Base-by-base conservation (phyloP, 2,329 filamentous ascomycete genomes). In the Colletotrichum chrysophilum region DNA sequence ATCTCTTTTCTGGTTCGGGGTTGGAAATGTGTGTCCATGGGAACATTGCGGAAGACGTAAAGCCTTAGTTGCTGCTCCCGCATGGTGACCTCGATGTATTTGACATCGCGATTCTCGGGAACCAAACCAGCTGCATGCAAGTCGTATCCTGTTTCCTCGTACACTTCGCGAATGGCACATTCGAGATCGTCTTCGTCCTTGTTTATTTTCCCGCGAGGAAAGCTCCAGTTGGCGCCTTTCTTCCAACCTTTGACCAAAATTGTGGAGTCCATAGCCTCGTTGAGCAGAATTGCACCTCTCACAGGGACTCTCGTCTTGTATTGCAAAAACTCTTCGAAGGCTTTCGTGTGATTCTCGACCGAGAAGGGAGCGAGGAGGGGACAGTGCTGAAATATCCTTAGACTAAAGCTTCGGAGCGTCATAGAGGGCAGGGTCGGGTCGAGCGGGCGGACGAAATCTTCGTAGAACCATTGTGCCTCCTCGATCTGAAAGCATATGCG, bases 391-490 rank as follows among this genome's bases (percentile, higher is more conserved):
- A 98, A 98, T 80, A 99, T 97, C 79, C 94, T 92, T 75, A 98
- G 89, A 80, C 95, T 96, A 85, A 99, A 99, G 67, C 90, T 93
- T 79, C 95, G 93, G 38, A 99, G 90, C 61, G 93, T 92, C 89
- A 98, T 94, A 71, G 94, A 96, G 6, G 97, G 97, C 13, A 99
- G 90, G 52, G 90, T 90, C 68, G 96, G 93, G 85, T 98, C 94
- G 78, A 97, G 89, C 52, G 96, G 96, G 64, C 97, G 95, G 84
- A 99, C 95, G 83, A 99, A 99, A 86, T 99, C 97, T 89, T 99
- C 97, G 91, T 99, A 99, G 86, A 98, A 99, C 97, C 97, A 99
- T 92, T 99, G 97, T 80, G 97, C 97, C 86, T 99, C 97, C 86
- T 99, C 97, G 80, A 99, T 94, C 86, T 98, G 96, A 85, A 99